Percentiles rank a stretch among this genome's conserved stretches.
phyloP scores from a whole-genome alignment of 1,284 basidiomycete species.

The Cutaneotrichosporon mucoides region DNA sequence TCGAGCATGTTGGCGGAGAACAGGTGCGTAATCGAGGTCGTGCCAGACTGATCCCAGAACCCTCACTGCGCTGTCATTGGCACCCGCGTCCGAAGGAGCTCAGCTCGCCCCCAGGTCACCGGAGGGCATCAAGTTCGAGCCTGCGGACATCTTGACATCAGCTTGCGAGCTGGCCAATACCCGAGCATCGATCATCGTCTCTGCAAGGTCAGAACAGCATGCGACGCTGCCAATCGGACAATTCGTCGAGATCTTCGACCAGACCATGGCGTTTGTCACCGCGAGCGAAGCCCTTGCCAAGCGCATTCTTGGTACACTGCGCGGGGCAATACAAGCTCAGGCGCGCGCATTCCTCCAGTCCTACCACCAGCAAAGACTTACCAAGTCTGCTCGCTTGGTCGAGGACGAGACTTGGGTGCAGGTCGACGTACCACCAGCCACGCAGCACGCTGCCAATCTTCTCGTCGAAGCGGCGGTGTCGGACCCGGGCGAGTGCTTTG shows the following conservation, averaged over 20 bases:
- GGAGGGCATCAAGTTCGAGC: conserved; percentile 52
- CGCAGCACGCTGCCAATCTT: conserved; percentile 68
- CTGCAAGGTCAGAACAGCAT: conserved; percentile 72
- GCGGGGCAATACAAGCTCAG: conserved; percentile 78
- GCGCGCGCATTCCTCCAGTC: conserved; percentile 79
- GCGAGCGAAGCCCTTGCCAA: conserved; percentile 76
- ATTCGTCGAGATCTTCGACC: conserved; percentile 78
- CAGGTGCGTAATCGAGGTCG: not conserved
- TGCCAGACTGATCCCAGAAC: not conserved
- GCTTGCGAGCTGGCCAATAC: conserved; percentile 79
- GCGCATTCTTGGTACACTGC: conserved; percentile 85
- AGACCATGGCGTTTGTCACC: conserved; percentile 84
- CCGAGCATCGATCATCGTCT: conserved; percentile 71
- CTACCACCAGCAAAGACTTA: conserved; percentile 80
- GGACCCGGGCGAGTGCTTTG: conserved; percentile 67
- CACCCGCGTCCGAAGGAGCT: not conserved
- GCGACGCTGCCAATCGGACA: conserved; percentile 63
- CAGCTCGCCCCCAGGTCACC: conserved; percentile 5
- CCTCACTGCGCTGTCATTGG: not conserved
- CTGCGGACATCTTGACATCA: conserved; percentile 70
- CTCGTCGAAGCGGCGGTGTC: conserved; percentile 76
- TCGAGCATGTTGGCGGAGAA: conserved; percentile 56
- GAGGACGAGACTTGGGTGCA: conserved; percentile 57
- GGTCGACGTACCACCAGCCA: conserved; percentile 62
- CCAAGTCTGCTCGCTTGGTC: conserved; percentile 79